phyloP scores from a whole-genome alignment of 2,329 filamentous ascomycete species.

The Talaromyces albobiverticillius region DNA sequence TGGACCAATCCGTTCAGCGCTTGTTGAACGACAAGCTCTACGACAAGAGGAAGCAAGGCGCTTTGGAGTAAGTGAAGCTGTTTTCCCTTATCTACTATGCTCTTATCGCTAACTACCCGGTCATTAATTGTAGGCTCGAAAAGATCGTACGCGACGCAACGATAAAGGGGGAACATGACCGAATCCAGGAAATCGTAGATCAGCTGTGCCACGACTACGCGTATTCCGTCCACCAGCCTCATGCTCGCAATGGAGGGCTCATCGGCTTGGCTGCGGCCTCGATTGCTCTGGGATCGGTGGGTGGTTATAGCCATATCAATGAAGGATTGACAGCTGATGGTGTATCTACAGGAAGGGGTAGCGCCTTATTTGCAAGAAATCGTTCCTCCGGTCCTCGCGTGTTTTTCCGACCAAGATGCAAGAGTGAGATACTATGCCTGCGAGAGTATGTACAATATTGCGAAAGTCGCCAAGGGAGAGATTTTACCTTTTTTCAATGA shows the following conservation, averaged over 20 bases:
- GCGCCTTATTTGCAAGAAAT: constrained; percentile 90
- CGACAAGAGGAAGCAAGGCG: constrained; percentile 94
- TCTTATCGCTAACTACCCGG: constrained; percentile 2
- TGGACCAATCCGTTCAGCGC: constrained; percentile 88
- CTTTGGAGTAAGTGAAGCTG: constrained; percentile 78
- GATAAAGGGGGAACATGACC: constrained; percentile 70
- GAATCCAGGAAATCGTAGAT: constrained; percentile 83
- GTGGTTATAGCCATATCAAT: constrained; percentile 34
- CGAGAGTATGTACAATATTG: constrained; percentile 99
- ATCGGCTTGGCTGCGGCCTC: constrained; percentile 94
- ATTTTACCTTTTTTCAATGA: constrained; percentile 97
- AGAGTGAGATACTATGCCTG: constrained; percentile 96
- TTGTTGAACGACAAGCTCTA: constrained; percentile 97
- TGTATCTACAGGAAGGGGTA: constrained; percentile 63
- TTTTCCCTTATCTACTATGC: background rate
- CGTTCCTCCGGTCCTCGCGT: constrained; percentile 92
- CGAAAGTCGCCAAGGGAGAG: constrained; percentile 97
- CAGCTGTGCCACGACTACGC: constrained; percentile 98
- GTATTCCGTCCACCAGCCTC: constrained; percentile 93
- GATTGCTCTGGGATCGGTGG: constrained; percentile 87
- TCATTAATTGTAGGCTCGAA: constrained; percentile 65
- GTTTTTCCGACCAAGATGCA: constrained; percentile 97
- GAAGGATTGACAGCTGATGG: constrained; percentile 14
- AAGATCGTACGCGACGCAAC: constrained; percentile 83
- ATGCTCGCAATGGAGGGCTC: constrained; percentile 91